Evolutionary conservation across 495 filamentous ascomycete species (phyloP).

Genomic region (Neurospora tetrasperma): DNA sequence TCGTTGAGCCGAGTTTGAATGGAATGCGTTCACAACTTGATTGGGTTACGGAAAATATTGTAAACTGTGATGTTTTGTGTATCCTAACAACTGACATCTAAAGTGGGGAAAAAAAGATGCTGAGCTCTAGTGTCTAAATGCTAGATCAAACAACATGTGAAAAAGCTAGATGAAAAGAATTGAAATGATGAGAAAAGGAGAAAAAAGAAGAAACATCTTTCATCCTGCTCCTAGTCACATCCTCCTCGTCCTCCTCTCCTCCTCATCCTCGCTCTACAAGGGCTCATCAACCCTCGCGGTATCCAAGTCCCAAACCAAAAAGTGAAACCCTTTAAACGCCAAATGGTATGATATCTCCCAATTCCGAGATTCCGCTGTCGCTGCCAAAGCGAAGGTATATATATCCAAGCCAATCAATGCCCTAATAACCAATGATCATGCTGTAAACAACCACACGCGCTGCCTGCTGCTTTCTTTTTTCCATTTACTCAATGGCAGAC

Average conservation of each 20-base stretch:
- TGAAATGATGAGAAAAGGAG: not conserved
- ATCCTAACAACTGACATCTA: not conserved
- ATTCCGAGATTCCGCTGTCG: not conserved
- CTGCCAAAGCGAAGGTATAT: conserved; percentile 1
- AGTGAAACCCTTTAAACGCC: not conserved
- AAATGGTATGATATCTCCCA: not conserved
- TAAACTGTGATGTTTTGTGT: not conserved
- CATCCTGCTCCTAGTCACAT: not conserved
- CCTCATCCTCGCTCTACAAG: not conserved
- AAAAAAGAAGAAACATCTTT: not conserved
- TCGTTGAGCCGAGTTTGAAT: too few species aligned
- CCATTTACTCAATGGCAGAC: conserved; percentile 43
- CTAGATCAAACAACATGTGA: not conserved
- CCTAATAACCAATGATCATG: not conserved
- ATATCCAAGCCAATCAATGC: conserved; percentile 1
- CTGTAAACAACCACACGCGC: not conserved
- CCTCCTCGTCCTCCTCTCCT: not conserved
- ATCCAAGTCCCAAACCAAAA: not conserved
- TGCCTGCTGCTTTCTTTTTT: not conserved
- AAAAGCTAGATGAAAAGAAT: not conserved
- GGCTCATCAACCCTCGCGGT: not conserved
- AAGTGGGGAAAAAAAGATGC: not conserved
- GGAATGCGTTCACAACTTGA: too few species aligned
- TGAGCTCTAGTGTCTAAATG: not conserved
- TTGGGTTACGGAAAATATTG: too few species aligned